Conservation (phyloP, 73 alveolate genomes). For the Paramecium sonneborni region DNA sequence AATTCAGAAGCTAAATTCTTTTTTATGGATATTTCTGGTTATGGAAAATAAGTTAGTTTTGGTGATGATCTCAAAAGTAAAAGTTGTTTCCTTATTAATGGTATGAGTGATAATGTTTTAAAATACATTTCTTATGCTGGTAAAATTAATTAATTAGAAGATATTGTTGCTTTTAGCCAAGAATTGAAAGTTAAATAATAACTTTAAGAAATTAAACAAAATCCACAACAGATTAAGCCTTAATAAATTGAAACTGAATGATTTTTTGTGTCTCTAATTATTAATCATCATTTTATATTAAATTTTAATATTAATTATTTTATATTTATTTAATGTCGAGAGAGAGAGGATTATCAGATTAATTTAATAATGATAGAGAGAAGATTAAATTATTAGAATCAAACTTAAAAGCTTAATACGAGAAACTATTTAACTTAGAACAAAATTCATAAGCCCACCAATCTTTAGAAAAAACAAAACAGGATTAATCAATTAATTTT, state of each 20-base stretch:
- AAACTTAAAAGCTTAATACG: background rate
- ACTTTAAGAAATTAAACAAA: background rate
- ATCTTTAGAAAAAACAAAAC: background rate
- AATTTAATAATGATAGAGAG: background rate
- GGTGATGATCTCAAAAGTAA: conserved; percentile 25
- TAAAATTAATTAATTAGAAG: background rate
- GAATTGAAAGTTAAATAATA: background rate
- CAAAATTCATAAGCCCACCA: background rate
- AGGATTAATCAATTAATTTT: background rate
- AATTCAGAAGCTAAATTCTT: conserved; percentile 38
- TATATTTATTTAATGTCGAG: background rate
- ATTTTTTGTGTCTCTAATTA: too few relatives aligned
- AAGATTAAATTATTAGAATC: background rate
- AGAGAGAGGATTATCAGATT: background rate
- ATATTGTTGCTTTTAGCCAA: background rate
- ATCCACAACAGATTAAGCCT: background rate
- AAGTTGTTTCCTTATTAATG: conserved; percentile 15
- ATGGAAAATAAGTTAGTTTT: background rate
- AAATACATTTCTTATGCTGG: conserved; percentile 37
- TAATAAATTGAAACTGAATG: background rate
- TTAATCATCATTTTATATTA: too few relatives aligned
- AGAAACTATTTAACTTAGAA: background rate
- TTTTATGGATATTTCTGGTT: conserved; percentile 60
- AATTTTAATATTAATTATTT: background rate
- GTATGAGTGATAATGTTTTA: conserved; percentile 23